Conservation (phyloP, 2,329 filamentous ascomycete genomes). For the Colletotrichum shisoi region DNA sequence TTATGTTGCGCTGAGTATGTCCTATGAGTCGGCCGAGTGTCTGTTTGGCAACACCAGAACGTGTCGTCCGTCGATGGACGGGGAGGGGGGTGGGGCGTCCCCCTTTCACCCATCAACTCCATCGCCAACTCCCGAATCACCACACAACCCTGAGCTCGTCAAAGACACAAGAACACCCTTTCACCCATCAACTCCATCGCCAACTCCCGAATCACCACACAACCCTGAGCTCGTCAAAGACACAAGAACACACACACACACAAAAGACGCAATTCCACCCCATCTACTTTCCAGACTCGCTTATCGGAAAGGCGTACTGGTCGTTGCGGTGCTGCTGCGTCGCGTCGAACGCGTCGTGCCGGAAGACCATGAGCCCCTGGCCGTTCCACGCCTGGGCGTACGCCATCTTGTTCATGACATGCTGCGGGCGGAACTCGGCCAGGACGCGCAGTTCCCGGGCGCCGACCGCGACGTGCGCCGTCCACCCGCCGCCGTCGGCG, state of each 20-base stretch:
- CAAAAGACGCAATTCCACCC: too few species aligned
- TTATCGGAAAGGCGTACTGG: neutral
- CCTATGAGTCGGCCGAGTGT: neutral
- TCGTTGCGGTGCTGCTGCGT: neutral
- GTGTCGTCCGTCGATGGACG: neutral
- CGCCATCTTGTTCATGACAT: neutral
- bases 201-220: neutral
- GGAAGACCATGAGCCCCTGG: neutral
- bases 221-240: neutral
- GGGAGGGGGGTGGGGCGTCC: too few species aligned
- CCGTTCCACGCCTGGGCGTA: neutral
- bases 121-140: neutral
- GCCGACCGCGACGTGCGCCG: constrained; percentile 9
- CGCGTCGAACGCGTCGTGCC: neutral
- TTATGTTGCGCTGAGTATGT: too few species aligned
- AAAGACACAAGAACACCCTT: neutral
- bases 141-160: neutral
- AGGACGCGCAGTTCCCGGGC: neutral
- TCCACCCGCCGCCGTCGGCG: neutral
- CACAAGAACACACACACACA: neutral
- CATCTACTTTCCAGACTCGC: neutral
- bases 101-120: neutral
- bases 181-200: neutral
- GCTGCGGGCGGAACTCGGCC: neutral
- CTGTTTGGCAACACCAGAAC: neutral